Percentiles rank a stretch among this genome's conserved stretches.
Conservation (phyloP, 2,329 filamentous ascomycete genomes). For the Phaeomoniella chlamydospora region DNA sequence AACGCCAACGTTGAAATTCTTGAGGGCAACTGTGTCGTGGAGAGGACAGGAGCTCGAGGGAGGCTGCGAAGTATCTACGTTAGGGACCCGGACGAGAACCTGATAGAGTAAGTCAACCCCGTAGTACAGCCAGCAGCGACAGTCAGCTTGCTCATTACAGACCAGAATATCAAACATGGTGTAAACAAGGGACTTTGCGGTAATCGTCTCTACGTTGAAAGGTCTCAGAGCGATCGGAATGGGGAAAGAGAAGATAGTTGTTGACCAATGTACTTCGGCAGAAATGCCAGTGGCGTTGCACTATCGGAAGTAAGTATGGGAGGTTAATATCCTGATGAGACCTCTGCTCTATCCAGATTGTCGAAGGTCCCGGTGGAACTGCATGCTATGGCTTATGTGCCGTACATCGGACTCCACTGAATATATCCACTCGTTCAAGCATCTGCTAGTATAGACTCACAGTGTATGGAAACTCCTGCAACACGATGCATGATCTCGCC, state of each 20-base stretch:
- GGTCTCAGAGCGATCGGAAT: neutral
- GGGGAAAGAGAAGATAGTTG: neutral
- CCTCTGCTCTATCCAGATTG: neutral
- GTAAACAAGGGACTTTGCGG: neutral
- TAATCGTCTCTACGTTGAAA: neutral
- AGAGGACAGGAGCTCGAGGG: constrained; percentile 40
- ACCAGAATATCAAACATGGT: neutral
- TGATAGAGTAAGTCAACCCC: constrained; percentile 42
- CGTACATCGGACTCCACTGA: neutral
- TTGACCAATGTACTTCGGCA: neutral
- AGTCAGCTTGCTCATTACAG: neutral
- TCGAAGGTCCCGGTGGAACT: neutral
- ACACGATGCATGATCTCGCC: too few relatives aligned
- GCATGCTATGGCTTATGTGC: neutral
- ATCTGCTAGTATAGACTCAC: too few relatives aligned
- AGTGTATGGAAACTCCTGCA: too few relatives aligned
- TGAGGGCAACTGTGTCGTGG: constrained; percentile 37
- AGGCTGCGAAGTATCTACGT: constrained; percentile 44
- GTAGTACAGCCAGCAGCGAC: neutral
- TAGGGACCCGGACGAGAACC: constrained; percentile 46
- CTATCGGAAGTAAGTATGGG: neutral
- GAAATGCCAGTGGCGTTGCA: neutral
- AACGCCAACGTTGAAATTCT: constrained; percentile 30
- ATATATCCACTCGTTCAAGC: neutral
- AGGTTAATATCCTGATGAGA: neutral